Base-by-base conservation (phyloP, 192 early-diverging fungal genomes). In the Dissophora globulifera region DNA sequence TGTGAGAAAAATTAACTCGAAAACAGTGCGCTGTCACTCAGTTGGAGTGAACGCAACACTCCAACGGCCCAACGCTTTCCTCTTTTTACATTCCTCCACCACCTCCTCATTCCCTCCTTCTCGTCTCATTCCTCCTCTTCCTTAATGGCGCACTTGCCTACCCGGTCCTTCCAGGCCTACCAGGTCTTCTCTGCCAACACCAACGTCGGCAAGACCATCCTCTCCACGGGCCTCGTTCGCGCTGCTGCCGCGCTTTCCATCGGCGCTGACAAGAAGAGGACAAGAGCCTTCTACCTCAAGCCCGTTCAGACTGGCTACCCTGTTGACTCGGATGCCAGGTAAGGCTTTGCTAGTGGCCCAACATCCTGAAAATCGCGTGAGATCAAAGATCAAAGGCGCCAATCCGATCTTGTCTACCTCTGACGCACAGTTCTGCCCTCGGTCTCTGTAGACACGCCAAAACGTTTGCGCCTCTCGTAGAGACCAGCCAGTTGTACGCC, bases 281-380 rank as follows among this genome's bases (percentile, higher is more conserved):
- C 71, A 5, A 82, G 82, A 47, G 86, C 90, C 11, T 83, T 86
- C 55, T 93, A 93, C 68, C 32, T 93, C 26, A 95, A 95, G 50
- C 93, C 93, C 0, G 85, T 95, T 3, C 93, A 95, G 78, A 95
- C 93, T 11, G 93, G 92, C 0, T 95, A 84, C 78, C 92, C 93
- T 9, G 76, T 72, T 7, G 92, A 93, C 76, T 87, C 86, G 38
- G 93, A 95, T 79, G 85, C 87, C 40, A 83, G 87, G 83, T 87
- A 63, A n/a, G n/a, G n/a, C n/a, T n/a, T n/a, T n/a, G n/a, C n/a
- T n/a, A n/a, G n/a, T n/a, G n/a, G n/a, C n/a, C n/a, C n/a, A n/a
- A n/a, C n/a, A n/a, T n/a, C n/a, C n/a, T n/a, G n/a, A n/a, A n/a
- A n/a, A n/a, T n/a, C n/a, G n/a, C n/a, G n/a, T n/a, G n/a, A n/a